A percentile compares a stretch with the other conserved stretches of the same genome.
phyloP scores from a whole-genome alignment of 345 rosid genomes.

The Citrus hindsii region DNA sequence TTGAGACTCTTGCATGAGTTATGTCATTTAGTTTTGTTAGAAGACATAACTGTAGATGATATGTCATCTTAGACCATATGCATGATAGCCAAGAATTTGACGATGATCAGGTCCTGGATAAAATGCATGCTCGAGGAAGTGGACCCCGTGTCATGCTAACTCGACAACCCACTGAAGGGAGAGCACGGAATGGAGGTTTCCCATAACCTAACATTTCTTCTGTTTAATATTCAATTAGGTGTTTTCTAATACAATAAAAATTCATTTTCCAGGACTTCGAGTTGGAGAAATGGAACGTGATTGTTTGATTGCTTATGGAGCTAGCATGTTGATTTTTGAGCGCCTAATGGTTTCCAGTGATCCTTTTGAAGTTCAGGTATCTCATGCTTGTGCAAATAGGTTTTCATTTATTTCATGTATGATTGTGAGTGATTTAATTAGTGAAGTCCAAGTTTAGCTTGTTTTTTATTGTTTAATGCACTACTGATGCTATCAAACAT shows the following conservation, averaged over 20 bases:
- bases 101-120: constrained; percentile 1
- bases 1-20: background rate
- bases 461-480: background rate
- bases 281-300: constrained; percentile 99
- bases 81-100: background rate
- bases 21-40: background rate
- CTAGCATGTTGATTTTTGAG: constrained; percentile 87
- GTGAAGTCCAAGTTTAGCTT: background rate
- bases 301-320: constrained; percentile 94
- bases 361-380: constrained; percentile 94
- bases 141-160: constrained; percentile 91
- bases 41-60: background rate
- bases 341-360: constrained; percentile 94
- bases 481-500: background rate
- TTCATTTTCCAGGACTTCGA: constrained; percentile 60
- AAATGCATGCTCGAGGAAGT: constrained; percentile 78
- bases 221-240: constrained; percentile 3
- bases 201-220: constrained; percentile 4
- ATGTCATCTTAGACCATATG: background rate
- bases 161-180: constrained; percentile 97
- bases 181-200: constrained; percentile 91
- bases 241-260: background rate
- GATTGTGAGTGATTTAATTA: background rate
- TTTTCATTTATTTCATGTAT: background rate
- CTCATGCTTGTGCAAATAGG: constrained; percentile 1